Conservation (phyloP, 177 flowering plant species). For the Vitis hybrid region DNA sequence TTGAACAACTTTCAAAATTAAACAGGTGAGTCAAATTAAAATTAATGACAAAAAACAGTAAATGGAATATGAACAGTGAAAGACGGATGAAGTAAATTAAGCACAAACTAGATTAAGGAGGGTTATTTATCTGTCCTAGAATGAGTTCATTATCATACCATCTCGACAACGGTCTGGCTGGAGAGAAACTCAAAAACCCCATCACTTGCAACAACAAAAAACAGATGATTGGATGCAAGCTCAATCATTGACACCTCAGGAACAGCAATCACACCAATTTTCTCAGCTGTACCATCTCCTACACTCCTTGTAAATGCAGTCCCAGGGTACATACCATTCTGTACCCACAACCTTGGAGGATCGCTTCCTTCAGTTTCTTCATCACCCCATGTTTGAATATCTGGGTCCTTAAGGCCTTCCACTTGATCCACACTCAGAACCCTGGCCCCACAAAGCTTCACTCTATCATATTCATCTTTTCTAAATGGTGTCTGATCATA, state of each 20-base stretch:
- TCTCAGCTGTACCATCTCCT: constrained; percentile 89
- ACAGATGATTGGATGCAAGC: constrained; percentile 66
- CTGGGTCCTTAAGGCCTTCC: constrained; percentile 89
- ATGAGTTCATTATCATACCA: constrained; percentile 55
- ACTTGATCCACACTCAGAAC: constrained; percentile 93
- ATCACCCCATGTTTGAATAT: constrained; percentile 83
- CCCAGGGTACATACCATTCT: constrained; percentile 87
- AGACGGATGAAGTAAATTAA: not conserved
- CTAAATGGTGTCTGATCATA: constrained; percentile 92
- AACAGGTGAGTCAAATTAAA: too few relatives aligned
- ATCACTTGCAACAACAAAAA: constrained; percentile 94
- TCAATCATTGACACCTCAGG: constrained; percentile 78
- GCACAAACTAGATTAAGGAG: not conserved
- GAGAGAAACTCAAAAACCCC: constrained; percentile 95
- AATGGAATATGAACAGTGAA: not conserved
- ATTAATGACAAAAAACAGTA: not conserved
- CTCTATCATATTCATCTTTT: constrained; percentile 85
- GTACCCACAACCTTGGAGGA: constrained; percentile 98
- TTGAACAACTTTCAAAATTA: too few relatives aligned
- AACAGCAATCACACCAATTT: constrained; percentile 86
- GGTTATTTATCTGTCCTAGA: not conserved
- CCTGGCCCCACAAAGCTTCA: constrained; percentile 89
- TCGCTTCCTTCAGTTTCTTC: constrained; percentile 86
- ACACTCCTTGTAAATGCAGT: constrained; percentile 98
- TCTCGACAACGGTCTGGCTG: constrained; percentile 85